A percentile compares a stretch with the other conserved stretches of the same genome.
These are phyloP conservation scores for Leccinum variicolor DNA, from an alignment of 768 basidiomycete species.

Conservation along the genomic window DNA sequence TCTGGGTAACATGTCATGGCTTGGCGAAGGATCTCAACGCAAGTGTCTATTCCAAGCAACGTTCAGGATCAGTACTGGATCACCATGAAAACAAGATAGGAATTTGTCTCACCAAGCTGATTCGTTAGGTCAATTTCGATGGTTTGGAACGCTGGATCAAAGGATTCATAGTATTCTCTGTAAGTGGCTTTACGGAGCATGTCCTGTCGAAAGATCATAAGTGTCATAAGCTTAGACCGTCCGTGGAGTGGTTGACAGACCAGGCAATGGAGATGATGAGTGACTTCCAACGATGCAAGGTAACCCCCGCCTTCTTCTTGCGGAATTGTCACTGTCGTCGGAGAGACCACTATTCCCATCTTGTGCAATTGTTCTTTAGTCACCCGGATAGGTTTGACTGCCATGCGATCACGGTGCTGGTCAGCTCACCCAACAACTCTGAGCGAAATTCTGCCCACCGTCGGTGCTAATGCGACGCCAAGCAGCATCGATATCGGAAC, in stretches of 20 bases:
- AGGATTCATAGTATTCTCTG: not conserved
- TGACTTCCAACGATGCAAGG: slow-evolving; percentile 2
- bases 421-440: not conserved
- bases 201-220: not conserved
- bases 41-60: not conserved
- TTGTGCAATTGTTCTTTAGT: not conserved
- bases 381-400: slow-evolving; percentile 2
- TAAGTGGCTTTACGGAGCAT: slow-evolving; percentile 9
- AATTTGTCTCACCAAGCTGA: slow-evolving; percentile 1
- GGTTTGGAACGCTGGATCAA: slow-evolving; percentile 2
- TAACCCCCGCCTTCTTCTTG: slow-evolving; percentile 8
- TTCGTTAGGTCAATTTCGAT: not conserved
- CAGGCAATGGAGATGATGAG: slow-evolving; percentile 8
- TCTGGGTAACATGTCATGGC: slow-evolving; percentile 8
- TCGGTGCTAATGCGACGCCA: slow-evolving; percentile 5
- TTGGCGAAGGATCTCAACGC: slow-evolving; percentile 6
- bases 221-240: not conserved
- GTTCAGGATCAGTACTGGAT: not conserved
- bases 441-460: not conserved
- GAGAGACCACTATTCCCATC: not conserved
- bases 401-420: too few species aligned
- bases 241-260: not conserved
- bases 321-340: not conserved
- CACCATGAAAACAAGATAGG: not conserved
- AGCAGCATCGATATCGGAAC: slow-evolving; percentile 9